Percentiles rank a stretch among this genome's conserved stretches.
phyloP scores from a whole-genome alignment of 768 basidiomycete genomes.

The Auricularia cornea region DNA sequence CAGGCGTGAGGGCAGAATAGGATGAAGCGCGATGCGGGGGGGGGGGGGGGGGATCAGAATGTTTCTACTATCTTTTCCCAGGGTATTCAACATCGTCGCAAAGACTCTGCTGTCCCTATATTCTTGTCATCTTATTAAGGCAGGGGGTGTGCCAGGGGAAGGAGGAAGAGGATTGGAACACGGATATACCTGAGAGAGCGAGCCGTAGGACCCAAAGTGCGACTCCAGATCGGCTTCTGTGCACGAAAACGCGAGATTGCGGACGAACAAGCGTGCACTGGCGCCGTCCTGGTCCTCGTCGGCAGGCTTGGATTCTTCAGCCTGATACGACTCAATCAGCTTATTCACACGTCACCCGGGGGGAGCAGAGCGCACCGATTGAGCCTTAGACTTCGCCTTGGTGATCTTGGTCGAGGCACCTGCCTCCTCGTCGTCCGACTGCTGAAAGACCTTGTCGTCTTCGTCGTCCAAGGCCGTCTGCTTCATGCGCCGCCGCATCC shows the following conservation, averaged over 20 bases:
- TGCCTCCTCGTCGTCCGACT: slow-evolving; percentile 45
- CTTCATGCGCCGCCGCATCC: slow-evolving; percentile 62
- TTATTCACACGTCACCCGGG: too few relatives aligned
- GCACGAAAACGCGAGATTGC: slow-evolving; percentile 89
- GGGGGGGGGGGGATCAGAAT: slow-evolving; percentile 27
- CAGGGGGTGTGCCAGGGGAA: not conserved
- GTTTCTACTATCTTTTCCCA: slow-evolving; percentile 57
- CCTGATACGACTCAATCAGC: too few relatives aligned
- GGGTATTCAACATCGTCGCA: slow-evolving; percentile 47
- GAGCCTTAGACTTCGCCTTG: slow-evolving; percentile 15
- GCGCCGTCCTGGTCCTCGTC: slow-evolving; percentile 36
- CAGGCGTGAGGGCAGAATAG: slow-evolving; percentile 2
- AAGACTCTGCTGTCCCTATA: slow-evolving; percentile 53
- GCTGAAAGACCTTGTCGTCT: slow-evolving; percentile 47
- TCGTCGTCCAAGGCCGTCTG: slow-evolving; percentile 30
- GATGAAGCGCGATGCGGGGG: not conserved
- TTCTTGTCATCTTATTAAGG: slow-evolving; percentile 33
- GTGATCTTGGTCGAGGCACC: not conserved
- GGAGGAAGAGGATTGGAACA: not conserved
- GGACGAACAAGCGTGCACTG: slow-evolving; percentile 73
- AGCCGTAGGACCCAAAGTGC: slow-evolving; percentile 62
- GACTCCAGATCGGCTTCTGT: slow-evolving; percentile 59
- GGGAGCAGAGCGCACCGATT: too few relatives aligned
- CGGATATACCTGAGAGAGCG: slow-evolving; percentile 62
- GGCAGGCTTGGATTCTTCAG: too few relatives aligned